Evolutionary conservation across 805 yeast species (phyloP).

Genomic region (Kazachstania kunashirensis): DNA sequence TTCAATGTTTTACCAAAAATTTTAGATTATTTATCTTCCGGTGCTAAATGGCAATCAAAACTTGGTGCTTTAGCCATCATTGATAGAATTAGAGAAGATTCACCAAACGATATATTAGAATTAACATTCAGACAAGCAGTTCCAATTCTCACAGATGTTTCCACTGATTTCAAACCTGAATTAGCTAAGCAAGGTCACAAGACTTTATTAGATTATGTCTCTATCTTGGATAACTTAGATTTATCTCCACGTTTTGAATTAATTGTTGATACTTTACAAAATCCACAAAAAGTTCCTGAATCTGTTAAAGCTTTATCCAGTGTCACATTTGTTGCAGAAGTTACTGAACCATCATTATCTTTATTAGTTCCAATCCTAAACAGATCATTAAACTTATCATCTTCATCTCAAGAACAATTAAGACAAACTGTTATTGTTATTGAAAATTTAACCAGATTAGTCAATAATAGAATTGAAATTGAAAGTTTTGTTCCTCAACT

Average conservation of each 20-base stretch:
- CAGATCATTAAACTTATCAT: conserved; percentile 71
- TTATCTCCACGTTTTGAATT: conserved; percentile 74
- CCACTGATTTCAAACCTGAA: conserved; percentile 96
- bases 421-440: conserved; percentile 95
- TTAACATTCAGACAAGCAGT: conserved; percentile 65
- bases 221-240: conserved; percentile 85
- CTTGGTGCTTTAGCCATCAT: conserved; percentile 64
- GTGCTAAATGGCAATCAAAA: conserved; percentile 89
- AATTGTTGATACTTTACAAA: conserved; percentile 80
- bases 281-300: conserved; percentile 78
- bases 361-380: conserved; percentile 84
- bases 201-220: conserved; percentile 60
- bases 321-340: conserved; percentile 97
- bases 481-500: conserved; percentile 77
- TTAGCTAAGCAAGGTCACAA: conserved; percentile 75
- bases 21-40: conserved; percentile 57
- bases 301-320: conserved; percentile 84
- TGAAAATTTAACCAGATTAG: conserved; percentile 90
- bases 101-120: conserved; percentile 80
- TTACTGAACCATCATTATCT: conserved; percentile 89
- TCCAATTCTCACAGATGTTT: conserved; percentile 78
- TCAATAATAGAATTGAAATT: conserved; percentile 86
- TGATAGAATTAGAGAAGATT: conserved; percentile 66
- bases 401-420: conserved; percentile 89
- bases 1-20: conserved; percentile 57